Percentiles rank a stretch among this genome's conserved stretches.
These are phyloP conservation scores for Botrytis cinerea DNA, from an alignment of 2,329 filamentous ascomycete genomes.

Conservation along the genomic window DNA sequence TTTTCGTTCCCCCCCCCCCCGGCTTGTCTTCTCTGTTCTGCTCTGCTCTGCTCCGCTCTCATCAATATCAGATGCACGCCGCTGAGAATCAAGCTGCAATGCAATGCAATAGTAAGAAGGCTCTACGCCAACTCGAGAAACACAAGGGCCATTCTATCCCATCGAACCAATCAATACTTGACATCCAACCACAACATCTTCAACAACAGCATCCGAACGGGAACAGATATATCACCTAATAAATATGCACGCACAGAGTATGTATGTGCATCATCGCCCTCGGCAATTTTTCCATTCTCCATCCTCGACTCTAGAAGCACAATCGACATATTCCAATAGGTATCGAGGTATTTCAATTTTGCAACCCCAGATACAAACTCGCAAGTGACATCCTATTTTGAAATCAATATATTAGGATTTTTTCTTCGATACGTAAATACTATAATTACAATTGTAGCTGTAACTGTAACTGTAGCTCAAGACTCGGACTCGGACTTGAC, in stretches of 20 bases:
- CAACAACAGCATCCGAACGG: neutral
- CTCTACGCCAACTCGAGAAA: neutral
- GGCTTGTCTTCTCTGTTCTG: too few species aligned
- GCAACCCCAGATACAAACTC: neutral
- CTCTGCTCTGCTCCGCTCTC: neutral
- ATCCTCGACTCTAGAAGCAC: neutral
- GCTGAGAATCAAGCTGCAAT: neutral
- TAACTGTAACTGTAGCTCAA: neutral
- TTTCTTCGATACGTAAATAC: neutral
- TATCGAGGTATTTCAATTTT: neutral
- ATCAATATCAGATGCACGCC: neutral
- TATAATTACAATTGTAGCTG: neutral
- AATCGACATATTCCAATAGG: neutral
- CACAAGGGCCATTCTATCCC: neutral
- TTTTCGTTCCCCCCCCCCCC: neutral
- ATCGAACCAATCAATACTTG: neutral
- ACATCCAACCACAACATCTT: neutral
- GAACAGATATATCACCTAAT: neutral
- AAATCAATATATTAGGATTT: neutral
- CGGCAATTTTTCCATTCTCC: neutral
- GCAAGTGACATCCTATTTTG: neutral
- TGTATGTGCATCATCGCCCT: neutral
- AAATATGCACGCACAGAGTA: too few species aligned
- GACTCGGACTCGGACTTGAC: too few species aligned
- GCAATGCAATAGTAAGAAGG: neutral